A percentile compares a stretch with the other conserved stretches of the same genome.
Evolutionary conservation across 2,329 filamentous ascomycete genomes (phyloP).

Genomic region (Verticillium nubilum): DNA sequence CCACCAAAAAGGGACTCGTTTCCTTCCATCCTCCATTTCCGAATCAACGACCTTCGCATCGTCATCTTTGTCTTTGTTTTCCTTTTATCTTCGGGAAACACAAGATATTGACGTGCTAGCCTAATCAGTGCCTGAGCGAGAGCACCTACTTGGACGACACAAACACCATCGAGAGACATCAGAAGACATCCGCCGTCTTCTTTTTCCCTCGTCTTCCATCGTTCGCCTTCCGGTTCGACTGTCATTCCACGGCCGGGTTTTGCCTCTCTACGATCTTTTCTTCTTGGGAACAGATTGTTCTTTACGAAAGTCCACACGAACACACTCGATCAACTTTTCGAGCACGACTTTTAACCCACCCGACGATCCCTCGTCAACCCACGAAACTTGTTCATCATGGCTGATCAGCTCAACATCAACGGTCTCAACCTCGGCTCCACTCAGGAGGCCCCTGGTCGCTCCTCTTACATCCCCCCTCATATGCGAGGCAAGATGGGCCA

Average conservation of each 20-base stretch:
- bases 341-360: neutral
- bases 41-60: constrained; percentile 12
- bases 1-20: constrained; percentile 21
- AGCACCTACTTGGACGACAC: constrained; percentile 15
- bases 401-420: constrained; percentile 79
- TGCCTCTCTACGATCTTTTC: constrained; percentile 5
- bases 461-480: constrained; percentile 83
- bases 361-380: constrained; percentile 5
- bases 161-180: constrained; percentile 25
- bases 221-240: neutral
- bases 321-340: neutral
- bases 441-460: constrained; percentile 35
- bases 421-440: constrained; percentile 59
- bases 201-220: neutral
- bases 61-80: constrained; percentile 31
- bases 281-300: constrained; percentile 9
- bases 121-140: constrained; percentile 10
- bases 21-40: constrained; percentile 17
- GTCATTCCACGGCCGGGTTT: constrained; percentile 9
- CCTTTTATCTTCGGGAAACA: constrained; percentile 36
- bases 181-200: constrained; percentile 24
- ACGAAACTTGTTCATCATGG: constrained; percentile 50
- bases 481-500: constrained; percentile 57
- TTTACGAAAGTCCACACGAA: constrained; percentile 21
- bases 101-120: constrained; percentile 9